Evolutionary conservation across 345 rosid genomes (phyloP), one percentile per base, ranked within the genome.

Genomic region (Dimocarpus longan): DNA sequence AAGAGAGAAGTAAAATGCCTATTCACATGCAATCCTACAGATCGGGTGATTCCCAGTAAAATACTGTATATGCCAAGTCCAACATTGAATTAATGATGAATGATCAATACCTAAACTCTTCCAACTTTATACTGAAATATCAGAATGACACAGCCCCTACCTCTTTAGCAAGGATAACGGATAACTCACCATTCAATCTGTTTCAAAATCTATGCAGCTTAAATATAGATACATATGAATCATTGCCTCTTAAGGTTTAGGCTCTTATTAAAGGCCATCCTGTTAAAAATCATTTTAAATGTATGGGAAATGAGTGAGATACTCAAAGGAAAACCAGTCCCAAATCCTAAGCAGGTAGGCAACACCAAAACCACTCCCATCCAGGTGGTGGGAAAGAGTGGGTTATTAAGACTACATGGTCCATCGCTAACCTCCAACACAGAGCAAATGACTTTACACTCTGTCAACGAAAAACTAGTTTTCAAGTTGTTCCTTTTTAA

Each of bases 1-100:
- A 12, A 39, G 40, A 19, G 65, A 56, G 32, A 57, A 57, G 40
- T 73, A 76, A 76, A 65, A 39, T 32, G 56, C 60, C 68, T 64
- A 74, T 54, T 60, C 43, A 65, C 64, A 62, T 42, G 78, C 32
- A 62, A 52, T 42, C n/a, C 56, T 24, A 64, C 64, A 32, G n/a
- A 32, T 16, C 7, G 32, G 6, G 60, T 63, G 60, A 43, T 44
- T 26, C 22, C 60, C 32, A 59, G 44, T 46, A 68, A 24, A 8
- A 18, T 15, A 59, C 43, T 57, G 12, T 42, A 6, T 52, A 62
- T 63, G 42, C 67, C n/a, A 59, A 63, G 21, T 8, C 19, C 26
- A 65, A 13, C 37, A 43, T 24, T 24, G 10, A 43, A 78, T 19
- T 21, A 57, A 71, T 19, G n/a, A 70, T 50, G 64, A 80, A 70